Conservation (phyloP, 163 green algal species). For the Chlamydomonas reinhardtii region DNA sequence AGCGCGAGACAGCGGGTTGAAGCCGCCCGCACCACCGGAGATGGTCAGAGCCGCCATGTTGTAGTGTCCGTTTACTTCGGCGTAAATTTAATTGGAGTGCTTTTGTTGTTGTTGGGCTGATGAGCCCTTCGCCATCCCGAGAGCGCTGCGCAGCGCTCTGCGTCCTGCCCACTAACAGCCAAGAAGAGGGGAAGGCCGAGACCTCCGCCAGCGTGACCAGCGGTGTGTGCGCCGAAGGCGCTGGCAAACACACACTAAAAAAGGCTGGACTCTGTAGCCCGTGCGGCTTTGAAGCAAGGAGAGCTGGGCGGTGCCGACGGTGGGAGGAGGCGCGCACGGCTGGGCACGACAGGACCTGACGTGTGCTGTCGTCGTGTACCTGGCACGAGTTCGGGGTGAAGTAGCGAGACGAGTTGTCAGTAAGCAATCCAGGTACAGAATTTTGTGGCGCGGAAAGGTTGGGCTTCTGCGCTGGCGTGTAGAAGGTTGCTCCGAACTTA, state of each 20-base stretch:
- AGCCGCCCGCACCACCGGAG: not conserved
- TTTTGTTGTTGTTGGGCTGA: not conserved
- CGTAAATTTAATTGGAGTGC: not conserved
- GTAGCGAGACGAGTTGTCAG: no score
- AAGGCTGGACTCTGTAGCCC: no score
- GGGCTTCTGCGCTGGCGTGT: no score
- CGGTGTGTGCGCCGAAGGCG: not conserved
- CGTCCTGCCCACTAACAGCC: not conserved
- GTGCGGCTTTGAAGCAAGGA: no score
- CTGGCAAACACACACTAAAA: not conserved
- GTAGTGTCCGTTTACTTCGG: not conserved
- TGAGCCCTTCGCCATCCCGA: not conserved
- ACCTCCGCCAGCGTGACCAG: conserved; percentile 26
- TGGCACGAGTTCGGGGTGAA: no score
- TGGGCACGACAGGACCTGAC: no score
- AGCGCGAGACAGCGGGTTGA: conserved; percentile 15
- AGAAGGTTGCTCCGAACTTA: no score
- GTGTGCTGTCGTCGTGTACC: no score
- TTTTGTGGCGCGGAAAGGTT: no score
- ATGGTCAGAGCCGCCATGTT: conserved; percentile 18
- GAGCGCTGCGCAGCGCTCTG: conserved; percentile 4
- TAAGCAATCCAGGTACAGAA: no score
- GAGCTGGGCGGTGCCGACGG: no score
- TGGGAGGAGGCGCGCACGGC: no score
- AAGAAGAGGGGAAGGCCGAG: not conserved